phyloP scores from a whole-genome alignment of 306 rosid species.

The Prunus dulcis region DNA sequence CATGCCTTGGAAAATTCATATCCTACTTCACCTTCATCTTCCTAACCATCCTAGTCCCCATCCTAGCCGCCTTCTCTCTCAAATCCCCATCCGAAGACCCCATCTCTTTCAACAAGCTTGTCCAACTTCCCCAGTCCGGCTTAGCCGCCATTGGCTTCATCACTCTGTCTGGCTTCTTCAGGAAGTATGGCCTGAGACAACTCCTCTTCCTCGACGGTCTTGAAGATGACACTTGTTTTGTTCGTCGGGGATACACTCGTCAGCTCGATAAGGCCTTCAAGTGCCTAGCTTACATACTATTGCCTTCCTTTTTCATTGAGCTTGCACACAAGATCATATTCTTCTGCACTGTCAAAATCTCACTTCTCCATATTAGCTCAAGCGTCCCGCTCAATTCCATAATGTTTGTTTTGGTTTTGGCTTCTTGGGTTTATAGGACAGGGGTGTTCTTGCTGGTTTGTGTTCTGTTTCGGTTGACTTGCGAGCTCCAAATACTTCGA shows the following conservation, averaged over 20 bases:
- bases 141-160: conserved; percentile 65
- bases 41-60: conserved; percentile 57
- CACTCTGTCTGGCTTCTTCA: conserved; percentile 62
- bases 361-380: conserved; percentile 29
- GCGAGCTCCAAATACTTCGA: conserved; percentile 80
- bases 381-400: conserved; percentile 48
- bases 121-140: conserved; percentile 71
- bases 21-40: conserved; percentile 54
- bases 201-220: conserved; percentile 68
- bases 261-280: conserved; percentile 72
- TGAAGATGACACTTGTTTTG: conserved; percentile 44
- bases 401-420: conserved; percentile 44
- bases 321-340: conserved; percentile 65
- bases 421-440: conserved; percentile 75
- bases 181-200: conserved; percentile 55
- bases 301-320: conserved; percentile 72
- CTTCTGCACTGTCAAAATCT: conserved; percentile 51
- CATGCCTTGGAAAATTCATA: conserved; percentile 44
- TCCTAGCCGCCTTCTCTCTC: conserved; percentile 36
- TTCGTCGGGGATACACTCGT: conserved; percentile 49
- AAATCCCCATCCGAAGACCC: conserved; percentile 48
- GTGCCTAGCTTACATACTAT: conserved; percentile 48
- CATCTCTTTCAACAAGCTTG: conserved; percentile 60
- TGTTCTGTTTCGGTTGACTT: conserved; percentile 69
- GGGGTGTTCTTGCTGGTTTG: conserved; percentile 80